Conservation (phyloP, 495 filamentous ascomycete genomes). For the Podospora didyma region DNA sequence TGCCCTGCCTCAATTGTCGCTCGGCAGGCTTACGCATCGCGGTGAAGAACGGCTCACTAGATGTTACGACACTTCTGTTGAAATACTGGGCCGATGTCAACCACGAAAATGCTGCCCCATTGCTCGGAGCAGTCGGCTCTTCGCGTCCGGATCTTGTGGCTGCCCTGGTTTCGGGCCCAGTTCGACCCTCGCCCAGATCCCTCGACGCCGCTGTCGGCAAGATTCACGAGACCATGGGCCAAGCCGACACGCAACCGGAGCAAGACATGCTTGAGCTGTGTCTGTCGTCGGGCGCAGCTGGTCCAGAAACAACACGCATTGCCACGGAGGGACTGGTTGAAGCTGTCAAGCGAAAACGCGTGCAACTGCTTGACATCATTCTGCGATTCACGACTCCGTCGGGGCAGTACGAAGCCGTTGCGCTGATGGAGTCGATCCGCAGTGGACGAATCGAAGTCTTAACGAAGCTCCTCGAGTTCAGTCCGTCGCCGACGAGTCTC, state of each 20-base stretch:
- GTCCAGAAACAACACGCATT: constrained; percentile 20
- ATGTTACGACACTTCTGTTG: constrained; percentile 17
- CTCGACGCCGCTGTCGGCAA: constrained; percentile 23
- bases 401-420: constrained; percentile 18
- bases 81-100: constrained; percentile 29
- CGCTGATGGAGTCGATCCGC: constrained; percentile 24
- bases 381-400: constrained; percentile 12
- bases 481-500: constrained; percentile 17
- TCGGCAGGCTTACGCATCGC: constrained; percentile 27
- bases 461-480: constrained; percentile 19
- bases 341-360: constrained; percentile 12
- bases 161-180: constrained; percentile 20
- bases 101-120: constrained; percentile 19
- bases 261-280: constrained; percentile 24
- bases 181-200: constrained; percentile 20
- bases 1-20: constrained; percentile 27
- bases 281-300: constrained; percentile 21
- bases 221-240: constrained; percentile 7
- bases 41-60: constrained; percentile 23
- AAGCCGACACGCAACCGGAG: constrained; percentile 2
- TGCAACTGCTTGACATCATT: constrained; percentile 18
- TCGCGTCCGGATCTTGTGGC: constrained; percentile 22
- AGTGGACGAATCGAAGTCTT: constrained; percentile 17
- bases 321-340: constrained; percentile 21
- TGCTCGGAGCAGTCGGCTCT: constrained; percentile 22